Conservation (phyloP, 2,329 filamentous ascomycete genomes). For the Fusarium cyanostomum region DNA sequence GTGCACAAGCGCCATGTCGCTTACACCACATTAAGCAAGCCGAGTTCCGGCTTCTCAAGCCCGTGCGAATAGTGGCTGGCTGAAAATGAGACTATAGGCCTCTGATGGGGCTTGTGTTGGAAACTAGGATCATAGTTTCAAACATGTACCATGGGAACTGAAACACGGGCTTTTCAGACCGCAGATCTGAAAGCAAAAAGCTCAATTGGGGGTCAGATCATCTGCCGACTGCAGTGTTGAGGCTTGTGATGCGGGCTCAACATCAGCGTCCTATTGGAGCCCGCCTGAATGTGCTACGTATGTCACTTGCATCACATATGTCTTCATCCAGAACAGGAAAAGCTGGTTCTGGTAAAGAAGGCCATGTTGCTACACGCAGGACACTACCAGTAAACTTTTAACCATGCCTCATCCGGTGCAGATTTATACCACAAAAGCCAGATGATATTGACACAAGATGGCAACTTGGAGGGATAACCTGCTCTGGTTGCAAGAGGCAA, state of each 20-base stretch:
- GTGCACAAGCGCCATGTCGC: not conserved
- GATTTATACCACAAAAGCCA: too few relatives aligned
- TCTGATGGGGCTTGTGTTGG: not conserved
- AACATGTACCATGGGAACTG: not conserved
- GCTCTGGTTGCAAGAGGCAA: too few relatives aligned
- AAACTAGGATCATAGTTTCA: not conserved
- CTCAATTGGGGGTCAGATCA: not conserved
- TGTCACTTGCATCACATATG: not conserved
- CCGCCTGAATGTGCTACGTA: not conserved
- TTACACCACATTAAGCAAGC: not conserved
- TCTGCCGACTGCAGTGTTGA: not conserved
- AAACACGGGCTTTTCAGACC: not conserved
- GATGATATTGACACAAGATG: too few relatives aligned
- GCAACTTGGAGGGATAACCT: too few relatives aligned
- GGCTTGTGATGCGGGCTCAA: not conserved
- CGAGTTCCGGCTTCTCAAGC: not conserved
- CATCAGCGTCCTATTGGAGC: not conserved
- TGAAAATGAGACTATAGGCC: not conserved
- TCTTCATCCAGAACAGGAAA: not conserved
- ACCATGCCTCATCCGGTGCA: too few relatives aligned
- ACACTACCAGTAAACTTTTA: too few relatives aligned
- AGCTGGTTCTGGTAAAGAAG: not conserved
- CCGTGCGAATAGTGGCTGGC: not conserved
- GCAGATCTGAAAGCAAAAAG: not conserved
- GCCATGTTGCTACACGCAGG: not conserved